Evolutionary conservation across 371 early-diverging fungal genomes (phyloP), one percentile per base, ranked within the genome.

Genomic region (Phascolomyces articulosus): DNA sequence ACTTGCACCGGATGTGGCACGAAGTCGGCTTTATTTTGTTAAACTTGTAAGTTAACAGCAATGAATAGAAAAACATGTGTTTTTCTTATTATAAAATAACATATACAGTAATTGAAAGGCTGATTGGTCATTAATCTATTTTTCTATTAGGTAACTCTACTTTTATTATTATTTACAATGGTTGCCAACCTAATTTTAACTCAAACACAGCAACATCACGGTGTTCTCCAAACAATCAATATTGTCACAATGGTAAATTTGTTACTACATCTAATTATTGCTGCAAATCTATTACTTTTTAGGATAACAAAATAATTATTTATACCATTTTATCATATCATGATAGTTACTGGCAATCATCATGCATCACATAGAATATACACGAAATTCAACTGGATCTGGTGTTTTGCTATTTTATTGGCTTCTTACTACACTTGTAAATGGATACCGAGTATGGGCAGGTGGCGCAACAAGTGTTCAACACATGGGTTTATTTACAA

Each of bases 341-440:
- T 73, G 66, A 1, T 79, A 85, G 69, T 54, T 75, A 0, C 71
- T 91, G 62, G 91, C 90, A 0, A 70, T 79, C 2, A 72, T 75
- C 11, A 73, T 92, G 55, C 89, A 92, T 60, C 85, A 88, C 69
- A 55, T 83, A 23, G 92, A 94, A 65, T 91, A 90, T 64, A 83
- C 83, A 15, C 78, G 86, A 11, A 88, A 85, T 62, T 74, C 84
- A 27, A 74, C 88, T 10, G 78, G 91, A 0, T 93, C 94, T 1
- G 84, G 87, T 10, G 73, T 87, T 4, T 83, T 96, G 20, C 74
- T 93, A 58, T 81, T 95, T 55, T 94, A 85, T 68, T 95, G 94
- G 95, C 74, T 93, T 20, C 77, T 89, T 38, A 75, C 79, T 3
- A 60, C 86, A 15, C 47, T 81, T n/a, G 72, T 70, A 0, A 66